These are phyloP conservation scores for Trematosphaeria pertusa DNA, from an alignment of 2,329 filamentous ascomycete genomes.

Conservation along the genomic window DNA sequence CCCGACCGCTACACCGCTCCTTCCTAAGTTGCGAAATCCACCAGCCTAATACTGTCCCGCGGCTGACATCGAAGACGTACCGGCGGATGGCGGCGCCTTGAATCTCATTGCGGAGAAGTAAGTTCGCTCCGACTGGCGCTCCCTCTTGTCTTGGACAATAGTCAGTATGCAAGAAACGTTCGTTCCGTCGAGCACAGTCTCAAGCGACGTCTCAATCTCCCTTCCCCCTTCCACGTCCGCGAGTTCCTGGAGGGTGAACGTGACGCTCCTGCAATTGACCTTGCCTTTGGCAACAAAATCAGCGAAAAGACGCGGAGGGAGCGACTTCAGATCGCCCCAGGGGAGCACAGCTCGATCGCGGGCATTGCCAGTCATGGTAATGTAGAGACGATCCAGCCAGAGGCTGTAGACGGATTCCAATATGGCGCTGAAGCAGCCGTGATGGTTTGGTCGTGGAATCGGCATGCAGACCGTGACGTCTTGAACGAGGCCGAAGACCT, in stretches of 20 bases:
- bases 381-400: neutral
- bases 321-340: constrained; percentile 10
- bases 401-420: neutral
- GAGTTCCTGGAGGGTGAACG: constrained; percentile 5
- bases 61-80: neutral
- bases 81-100: neutral
- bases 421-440: neutral
- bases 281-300: neutral
- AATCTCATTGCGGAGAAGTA: constrained; percentile 13
- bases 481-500: constrained; percentile 1
- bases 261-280: constrained; percentile 11
- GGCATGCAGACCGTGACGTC: neutral
- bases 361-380: neutral
- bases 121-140: constrained; percentile 4
- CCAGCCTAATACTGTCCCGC: neutral
- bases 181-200: neutral
- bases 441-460: neutral
- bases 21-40: no score
- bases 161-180: constrained; percentile 6
- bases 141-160: constrained; percentile 9
- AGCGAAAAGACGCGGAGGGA: neutral
- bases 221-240: constrained; percentile 5
- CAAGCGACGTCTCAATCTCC: constrained; percentile 1
- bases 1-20: no score
- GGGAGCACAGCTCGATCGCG: neutral